Percentiles rank a stretch among this genome's conserved stretches.
Conservation (phyloP, 352 stramenopile species). For the Phytophthora aleatoria region DNA sequence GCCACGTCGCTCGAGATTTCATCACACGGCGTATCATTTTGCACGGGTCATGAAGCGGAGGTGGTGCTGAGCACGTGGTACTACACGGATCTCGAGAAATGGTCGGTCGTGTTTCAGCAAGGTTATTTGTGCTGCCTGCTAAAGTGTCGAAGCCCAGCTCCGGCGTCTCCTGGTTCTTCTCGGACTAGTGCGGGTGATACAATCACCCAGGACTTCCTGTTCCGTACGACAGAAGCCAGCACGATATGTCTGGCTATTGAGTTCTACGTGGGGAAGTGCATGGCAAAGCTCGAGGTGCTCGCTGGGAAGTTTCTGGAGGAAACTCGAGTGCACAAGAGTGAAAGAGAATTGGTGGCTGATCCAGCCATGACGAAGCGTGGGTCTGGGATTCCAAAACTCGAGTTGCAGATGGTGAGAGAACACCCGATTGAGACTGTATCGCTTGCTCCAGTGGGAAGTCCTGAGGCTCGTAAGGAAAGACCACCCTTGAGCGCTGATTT, state of each 20-base stretch:
- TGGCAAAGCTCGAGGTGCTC: conserved; percentile 75
- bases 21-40: conserved; percentile 60
- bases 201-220: conserved; percentile 55
- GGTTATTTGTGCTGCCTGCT: conserved; percentile 63
- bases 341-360: conserved; percentile 4
- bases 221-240: conserved; percentile 59
- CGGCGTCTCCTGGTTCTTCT: conserved; percentile 13
- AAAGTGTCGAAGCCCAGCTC: conserved; percentile 41
- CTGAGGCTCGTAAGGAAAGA: background rate
- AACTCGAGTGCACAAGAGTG: conserved; percentile 4
- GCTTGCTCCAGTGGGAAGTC: conserved; percentile 24
- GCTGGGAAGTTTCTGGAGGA: conserved; percentile 37
- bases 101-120: conserved; percentile 66
- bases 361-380: conserved; percentile 1
- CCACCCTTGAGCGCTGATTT: background rate
- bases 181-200: conserved; percentile 2
- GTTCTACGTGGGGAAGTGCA: conserved; percentile 81
- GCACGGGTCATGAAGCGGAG: conserved; percentile 45
- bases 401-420: conserved; percentile 12
- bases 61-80: conserved; percentile 72
- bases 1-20: conserved; percentile 61
- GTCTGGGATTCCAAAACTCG: conserved; percentile 7
- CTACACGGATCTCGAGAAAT: conserved; percentile 82
- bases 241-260: conserved; percentile 71
- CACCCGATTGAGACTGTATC: conserved; percentile 26